phyloP scores from a whole-genome alignment of 2,329 filamentous ascomycete genomes.

The Fusarium odoratissimum region DNA sequence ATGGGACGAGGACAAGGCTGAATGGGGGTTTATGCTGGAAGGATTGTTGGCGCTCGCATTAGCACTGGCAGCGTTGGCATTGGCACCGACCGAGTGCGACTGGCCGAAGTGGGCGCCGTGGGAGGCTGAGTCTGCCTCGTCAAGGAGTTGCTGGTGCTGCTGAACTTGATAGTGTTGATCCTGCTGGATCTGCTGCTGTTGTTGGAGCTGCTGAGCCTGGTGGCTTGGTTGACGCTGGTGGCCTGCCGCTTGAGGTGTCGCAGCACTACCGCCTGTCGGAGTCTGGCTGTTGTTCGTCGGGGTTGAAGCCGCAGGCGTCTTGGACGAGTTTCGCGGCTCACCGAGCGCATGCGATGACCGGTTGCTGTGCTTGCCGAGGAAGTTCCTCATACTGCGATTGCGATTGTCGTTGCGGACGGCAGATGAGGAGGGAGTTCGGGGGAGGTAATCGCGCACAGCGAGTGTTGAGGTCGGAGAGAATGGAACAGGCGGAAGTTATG shows the following conservation, averaged over 20 bases:
- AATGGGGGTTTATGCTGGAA: constrained; percentile 51
- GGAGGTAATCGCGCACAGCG: constrained; percentile 21
- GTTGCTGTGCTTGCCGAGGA: constrained; percentile 67
- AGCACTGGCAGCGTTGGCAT: constrained; percentile 15
- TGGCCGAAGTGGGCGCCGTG: constrained; percentile 42
- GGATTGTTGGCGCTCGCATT: constrained; percentile 37
- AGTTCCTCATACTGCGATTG: constrained; percentile 60
- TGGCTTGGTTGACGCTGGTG: constrained; percentile 5
- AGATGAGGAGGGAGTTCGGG: background rate
- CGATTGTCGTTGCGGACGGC: constrained; percentile 32
- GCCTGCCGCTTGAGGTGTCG: constrained; percentile 30
- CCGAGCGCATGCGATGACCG: constrained; percentile 67
- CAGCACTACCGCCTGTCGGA: constrained; percentile 40
- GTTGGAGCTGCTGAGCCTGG: constrained; percentile 3
- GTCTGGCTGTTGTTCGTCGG: constrained; percentile 22
- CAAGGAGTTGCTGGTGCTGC: constrained; percentile 37
- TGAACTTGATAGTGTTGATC: constrained; percentile 40
- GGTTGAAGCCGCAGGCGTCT: constrained; percentile 23
- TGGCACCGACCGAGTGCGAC: constrained; percentile 18
- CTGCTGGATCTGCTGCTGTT: constrained; percentile 17
- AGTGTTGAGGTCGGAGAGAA: constrained; percentile 16
- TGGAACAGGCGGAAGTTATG: constrained; percentile 17
- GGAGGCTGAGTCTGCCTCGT: constrained; percentile 47
- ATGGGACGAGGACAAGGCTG: constrained; percentile 57
- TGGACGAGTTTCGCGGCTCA: constrained; percentile 55